Base-by-base conservation (phyloP, 371 early-diverging fungal genomes). In the Syncephalastrum contaminatum region DNA sequence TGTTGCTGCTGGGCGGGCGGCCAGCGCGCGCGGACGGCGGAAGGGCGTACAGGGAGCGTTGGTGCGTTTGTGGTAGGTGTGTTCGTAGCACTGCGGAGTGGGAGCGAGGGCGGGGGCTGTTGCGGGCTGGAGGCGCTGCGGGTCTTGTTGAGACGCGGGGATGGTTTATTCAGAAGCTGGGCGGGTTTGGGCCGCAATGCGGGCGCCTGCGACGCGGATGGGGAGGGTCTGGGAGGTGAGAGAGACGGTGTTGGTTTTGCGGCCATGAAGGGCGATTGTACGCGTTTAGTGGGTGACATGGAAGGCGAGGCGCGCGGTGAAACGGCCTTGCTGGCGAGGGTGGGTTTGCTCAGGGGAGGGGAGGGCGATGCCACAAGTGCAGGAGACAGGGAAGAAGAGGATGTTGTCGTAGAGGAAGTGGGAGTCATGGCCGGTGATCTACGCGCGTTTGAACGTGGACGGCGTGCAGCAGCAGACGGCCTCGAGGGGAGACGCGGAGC, bases 401-500 rank as follows among this genome's bases (percentile, higher is more conserved):
- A 0, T 3, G 21, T 1, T 2, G 18, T 39, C 21, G 8, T 3
- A 6, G 20, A 36, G 22, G 44, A 19, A 18, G 16, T 52, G 22
- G 19, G 20, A 5, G 19, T 19, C 48, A 16, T 48, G 15, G 46
- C 56, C 5, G 36, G 36, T 8, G 36, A 30, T 12, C 36, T 30
- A 13, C 21, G 14, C 3, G 5, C 41, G 22, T 12, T 42, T 55
- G 53, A 42, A 19, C 54, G 52, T 30, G 66, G 63, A 42, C 50
- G 62, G 53, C 58, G 58, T 40, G 48, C 57, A 2, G 71, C 66
- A 1, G 45, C 53, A 1, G 72, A 66, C 4, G 76, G 76, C 44
- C 76, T 45, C 16, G 76, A 70, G 14, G 72, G 76, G n/a, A 75
- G 42, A 8, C 64, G 61, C 36, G 76, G 72, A 48, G 70, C 70